Evolutionary conservation across 208 protist species (phyloP).

Genomic region (Trypanosoma cruzi): DNA sequence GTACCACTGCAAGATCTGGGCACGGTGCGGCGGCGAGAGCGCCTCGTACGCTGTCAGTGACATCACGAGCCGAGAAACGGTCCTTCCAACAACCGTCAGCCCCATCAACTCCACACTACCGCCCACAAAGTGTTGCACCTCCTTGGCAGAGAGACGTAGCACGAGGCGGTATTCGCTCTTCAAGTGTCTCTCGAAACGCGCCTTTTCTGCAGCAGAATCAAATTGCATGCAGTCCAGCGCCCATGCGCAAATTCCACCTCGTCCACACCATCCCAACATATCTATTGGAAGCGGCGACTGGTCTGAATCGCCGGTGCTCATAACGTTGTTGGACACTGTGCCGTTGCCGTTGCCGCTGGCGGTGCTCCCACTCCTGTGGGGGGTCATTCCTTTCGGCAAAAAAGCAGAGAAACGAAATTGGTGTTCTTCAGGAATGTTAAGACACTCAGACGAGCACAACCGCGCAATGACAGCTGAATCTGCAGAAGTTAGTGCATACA

Average conservation of each 20-base stretch:
- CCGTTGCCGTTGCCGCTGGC: not conserved
- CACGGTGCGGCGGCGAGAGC: constrained; percentile 8
- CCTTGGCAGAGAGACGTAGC: constrained; percentile 19
- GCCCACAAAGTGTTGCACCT: constrained; percentile 25
- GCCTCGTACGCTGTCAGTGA: constrained; percentile 24
- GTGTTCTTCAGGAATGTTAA: constrained; percentile 32
- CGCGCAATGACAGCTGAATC: constrained; percentile 17
- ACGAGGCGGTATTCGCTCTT: constrained; percentile 16
- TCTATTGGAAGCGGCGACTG: constrained; percentile 8
- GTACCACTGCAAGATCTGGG: constrained; percentile 28
- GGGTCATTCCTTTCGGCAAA: not conserved
- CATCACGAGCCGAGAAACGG: constrained; percentile 21
- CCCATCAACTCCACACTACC: constrained; percentile 30
- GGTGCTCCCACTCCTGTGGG: not conserved
- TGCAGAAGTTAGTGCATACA: constrained; percentile 27
- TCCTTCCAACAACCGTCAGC: not conserved
- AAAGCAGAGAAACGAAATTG: constrained; percentile 26
- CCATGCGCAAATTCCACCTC: constrained; percentile 34
- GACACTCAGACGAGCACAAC: constrained; percentile 21
- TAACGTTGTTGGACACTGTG: not conserved
- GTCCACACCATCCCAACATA: constrained; percentile 33
- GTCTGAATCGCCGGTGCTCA: not conserved
- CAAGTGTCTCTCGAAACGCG: constrained; percentile 28
- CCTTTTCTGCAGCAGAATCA: constrained; percentile 20
- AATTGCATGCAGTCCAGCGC: constrained; percentile 30